phyloP scores from a whole-genome alignment of 176 grass and related monocot species.

The Musa acuminata region DNA sequence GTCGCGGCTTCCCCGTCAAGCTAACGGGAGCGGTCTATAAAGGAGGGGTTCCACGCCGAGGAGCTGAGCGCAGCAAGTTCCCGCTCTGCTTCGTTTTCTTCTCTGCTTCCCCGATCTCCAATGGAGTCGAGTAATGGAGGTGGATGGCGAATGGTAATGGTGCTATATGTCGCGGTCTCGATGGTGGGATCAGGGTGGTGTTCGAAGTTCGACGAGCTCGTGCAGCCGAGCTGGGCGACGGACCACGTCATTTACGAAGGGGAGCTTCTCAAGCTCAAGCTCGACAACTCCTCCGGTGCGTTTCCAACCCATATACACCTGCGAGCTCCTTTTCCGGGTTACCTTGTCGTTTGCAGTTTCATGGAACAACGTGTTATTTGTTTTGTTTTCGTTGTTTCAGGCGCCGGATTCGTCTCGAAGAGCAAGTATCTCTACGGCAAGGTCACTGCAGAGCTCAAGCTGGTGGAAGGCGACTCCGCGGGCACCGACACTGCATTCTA shows the following conservation, averaged over 20 bases:
- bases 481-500: conserved; percentile 94
- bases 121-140: not conserved
- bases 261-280: conserved; percentile 82
- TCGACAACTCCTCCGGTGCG: conserved; percentile 60
- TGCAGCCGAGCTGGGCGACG: conserved; percentile 94
- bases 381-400: conserved; percentile 9
- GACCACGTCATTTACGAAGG: conserved; percentile 86
- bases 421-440: conserved; percentile 78
- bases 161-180: not conserved
- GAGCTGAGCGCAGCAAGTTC: not conserved
- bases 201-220: conserved; percentile 66
- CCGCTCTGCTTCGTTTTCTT: too few relatives aligned
- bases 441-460: conserved; percentile 68
- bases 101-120: not conserved
- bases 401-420: conserved; percentile 61
- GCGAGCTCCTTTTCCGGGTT: too few relatives aligned
- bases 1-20: not conserved
- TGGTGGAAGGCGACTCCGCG: conserved; percentile 83
- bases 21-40: not conserved
- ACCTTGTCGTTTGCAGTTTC: too few relatives aligned
- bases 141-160: not conserved
- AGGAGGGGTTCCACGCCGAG: not conserved
- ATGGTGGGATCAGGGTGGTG: not conserved
- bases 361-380: not conserved
- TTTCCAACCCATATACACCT: not conserved